Percentiles rank a stretch among this genome's conserved stretches.
Evolutionary conservation across 2,329 filamentous ascomycete species (phyloP).

Genomic region (Colletotrichum theobromicola): DNA sequence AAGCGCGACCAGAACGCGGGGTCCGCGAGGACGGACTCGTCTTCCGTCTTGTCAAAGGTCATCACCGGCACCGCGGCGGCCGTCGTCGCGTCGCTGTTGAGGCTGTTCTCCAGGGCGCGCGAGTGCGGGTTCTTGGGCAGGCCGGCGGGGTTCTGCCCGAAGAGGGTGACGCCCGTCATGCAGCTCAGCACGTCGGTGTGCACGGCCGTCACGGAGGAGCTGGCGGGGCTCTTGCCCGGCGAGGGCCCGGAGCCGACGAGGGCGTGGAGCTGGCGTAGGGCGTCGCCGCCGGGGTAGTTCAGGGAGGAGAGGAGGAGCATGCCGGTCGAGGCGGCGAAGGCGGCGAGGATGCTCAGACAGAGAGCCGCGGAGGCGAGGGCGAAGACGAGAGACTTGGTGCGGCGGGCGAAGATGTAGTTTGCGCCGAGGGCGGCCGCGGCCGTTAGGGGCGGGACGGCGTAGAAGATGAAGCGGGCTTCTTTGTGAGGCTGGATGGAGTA

Average conservation of each 20-base stretch:
- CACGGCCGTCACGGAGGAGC: constrained; percentile 44
- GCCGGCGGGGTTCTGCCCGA: constrained; percentile 55
- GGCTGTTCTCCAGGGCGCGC: constrained; percentile 21
- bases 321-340: constrained; percentile 64
- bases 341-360: constrained; percentile 62
- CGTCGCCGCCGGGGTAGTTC: constrained; percentile 93
- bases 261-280: constrained; percentile 61
- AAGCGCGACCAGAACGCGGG: constrained; percentile 67
- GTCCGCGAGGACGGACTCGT: constrained; percentile 44
- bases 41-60: constrained; percentile 69
- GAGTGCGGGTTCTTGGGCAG: constrained; percentile 37
- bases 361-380: constrained; percentile 58
- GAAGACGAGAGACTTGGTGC: constrained; percentile 65
- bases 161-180: constrained; percentile 75
- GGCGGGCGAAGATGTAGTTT: constrained; percentile 70
- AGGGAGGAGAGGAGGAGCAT: constrained; percentile 83
- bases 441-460: constrained; percentile 81
- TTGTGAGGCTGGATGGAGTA: constrained; percentile 95
- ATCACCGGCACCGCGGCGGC: constrained; percentile 29
- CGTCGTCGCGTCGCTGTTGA: constrained; percentile 19
- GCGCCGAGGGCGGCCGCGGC: constrained; percentile 77
- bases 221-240: constrained; percentile 14
- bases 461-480: constrained; percentile 94
- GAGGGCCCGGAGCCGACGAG: constrained; percentile 35
- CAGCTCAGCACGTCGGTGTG: constrained; percentile 70